Evolutionary conservation across 371 early-diverging fungal genomes (phyloP).

Genomic region (Actinomucor elegans): DNA sequence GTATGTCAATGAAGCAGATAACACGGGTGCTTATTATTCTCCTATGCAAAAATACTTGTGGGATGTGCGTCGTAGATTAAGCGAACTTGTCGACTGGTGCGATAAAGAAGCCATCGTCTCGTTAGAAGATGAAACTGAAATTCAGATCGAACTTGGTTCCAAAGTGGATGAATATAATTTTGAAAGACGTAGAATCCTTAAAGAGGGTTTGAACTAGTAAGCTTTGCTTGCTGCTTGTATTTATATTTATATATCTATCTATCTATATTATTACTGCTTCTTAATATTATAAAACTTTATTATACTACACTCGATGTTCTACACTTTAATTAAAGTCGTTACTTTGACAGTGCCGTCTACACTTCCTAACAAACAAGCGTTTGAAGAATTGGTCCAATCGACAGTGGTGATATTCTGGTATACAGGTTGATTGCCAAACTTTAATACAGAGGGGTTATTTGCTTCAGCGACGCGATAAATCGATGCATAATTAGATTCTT

Average conservation of each 20-base stretch:
- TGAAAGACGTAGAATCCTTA: slow-evolving; percentile 23
- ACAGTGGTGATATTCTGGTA: slow-evolving; percentile 49
- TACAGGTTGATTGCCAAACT: slow-evolving; percentile 42
- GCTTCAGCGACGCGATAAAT: slow-evolving; percentile 42
- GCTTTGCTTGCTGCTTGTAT: too few species aligned
- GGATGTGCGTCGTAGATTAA: slow-evolving; percentile 35
- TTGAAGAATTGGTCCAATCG: slow-evolving; percentile 59
- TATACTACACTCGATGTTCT: neutral
- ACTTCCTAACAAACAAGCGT: slow-evolving; percentile 56
- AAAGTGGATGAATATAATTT: slow-evolving; percentile 22
- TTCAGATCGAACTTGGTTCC: slow-evolving; percentile 12
- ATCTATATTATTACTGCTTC: neutral
- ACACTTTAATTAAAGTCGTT: slow-evolving; percentile 55
- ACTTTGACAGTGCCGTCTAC: slow-evolving; percentile 60
- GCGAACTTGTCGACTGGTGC: slow-evolving; percentile 23
- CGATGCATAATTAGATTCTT: slow-evolving; percentile 5
- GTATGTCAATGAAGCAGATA: slow-evolving; percentile 37
- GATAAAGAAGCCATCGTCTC: slow-evolving; percentile 10
- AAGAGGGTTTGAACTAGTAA: slow-evolving; percentile 1
- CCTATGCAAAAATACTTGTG: slow-evolving; percentile 51
- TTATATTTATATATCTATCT: neutral
- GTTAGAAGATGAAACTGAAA: slow-evolving; percentile 14
- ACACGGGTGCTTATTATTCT: slow-evolving; percentile 48
- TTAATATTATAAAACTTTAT: neutral
- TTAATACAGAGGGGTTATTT: slow-evolving; percentile 32